Base-by-base conservation (phyloP, 352 stramenopile species). In the Lagenidium giganteum region DNA sequence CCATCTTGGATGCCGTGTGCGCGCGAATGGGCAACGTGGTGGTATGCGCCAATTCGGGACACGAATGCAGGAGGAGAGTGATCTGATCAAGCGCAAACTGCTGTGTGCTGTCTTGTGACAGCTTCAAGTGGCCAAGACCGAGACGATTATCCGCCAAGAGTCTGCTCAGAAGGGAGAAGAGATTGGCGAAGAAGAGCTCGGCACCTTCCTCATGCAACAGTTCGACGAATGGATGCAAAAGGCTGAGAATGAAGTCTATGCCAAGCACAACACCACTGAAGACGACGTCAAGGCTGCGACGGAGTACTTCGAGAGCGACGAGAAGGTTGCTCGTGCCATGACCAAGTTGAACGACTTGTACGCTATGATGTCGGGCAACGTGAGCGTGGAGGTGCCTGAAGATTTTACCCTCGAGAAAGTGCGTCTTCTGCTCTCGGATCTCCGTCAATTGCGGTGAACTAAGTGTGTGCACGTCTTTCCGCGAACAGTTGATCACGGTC, bases 221-320 rank as follows among this genome's bases (percentile, higher is more conserved):
- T 94, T 94, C 39, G 82, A 94, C 39, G 79, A 94, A 50, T 77
- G 77, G 53, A 94, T 94, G 82, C 92, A 92, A 60, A 78, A 74
- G 18, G 91, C 92, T 44, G 82, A 94, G 61, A 74, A 70, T 47
- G 79, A 94, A 61, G 77, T 91, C 41, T 94, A 94, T 51, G 74
- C 72, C 58, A 92, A 94, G 61, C 87, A 87, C 64, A 77, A 91
- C 64, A 92, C 80, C 33, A 92, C 79, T 16, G 82, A 94, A 57
- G 79, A 91, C 44, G 79, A 94, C 40, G 82, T 94, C 28, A 90
- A 88, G 66, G 45, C 87, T 32, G 79, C 82, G 12, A 90, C 79
- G 28, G 82, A 94, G 68, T 94, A 89, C 67, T 94, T 87, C 53
- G 81, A 93, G 48, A 77, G 87, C 43, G 82, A 94, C 72, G 84